A percentile compares a stretch with the other conserved stretches of the same genome.
These are phyloP conservation scores for Zalerion maritima DNA, from an alignment of 495 filamentous ascomycete genomes.

Conservation along the genomic window DNA sequence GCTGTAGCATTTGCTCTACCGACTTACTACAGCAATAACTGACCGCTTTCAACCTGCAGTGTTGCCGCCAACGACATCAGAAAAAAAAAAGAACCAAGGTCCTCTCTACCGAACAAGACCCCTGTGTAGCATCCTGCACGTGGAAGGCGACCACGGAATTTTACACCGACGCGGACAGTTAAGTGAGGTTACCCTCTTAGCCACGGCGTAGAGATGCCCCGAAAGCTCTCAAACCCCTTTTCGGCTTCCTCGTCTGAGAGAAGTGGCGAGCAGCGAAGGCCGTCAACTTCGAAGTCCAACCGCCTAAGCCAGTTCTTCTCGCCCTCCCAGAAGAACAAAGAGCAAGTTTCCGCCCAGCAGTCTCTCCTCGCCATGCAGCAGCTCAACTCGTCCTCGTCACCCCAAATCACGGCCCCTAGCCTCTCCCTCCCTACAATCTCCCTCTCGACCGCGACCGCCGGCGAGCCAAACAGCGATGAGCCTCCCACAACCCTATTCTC, in stretches of 20 bases:
- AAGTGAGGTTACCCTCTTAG: no score
- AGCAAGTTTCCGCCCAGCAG: constrained; percentile 35
- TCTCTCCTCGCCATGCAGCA: constrained; percentile 50
- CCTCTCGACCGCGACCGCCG: constrained; percentile 73
- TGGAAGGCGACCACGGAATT: no score
- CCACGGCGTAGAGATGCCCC: constrained; percentile 30
- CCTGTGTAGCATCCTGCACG: neutral
- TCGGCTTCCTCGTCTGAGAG: constrained; percentile 20
- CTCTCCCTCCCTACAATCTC: constrained; percentile 84
- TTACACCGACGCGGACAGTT: no score
- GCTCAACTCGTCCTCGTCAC: constrained; percentile 39
- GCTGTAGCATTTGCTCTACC: no score
- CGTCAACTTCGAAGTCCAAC: constrained; percentile 43
- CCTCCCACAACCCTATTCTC: constrained; percentile 73
- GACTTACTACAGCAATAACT: no score
- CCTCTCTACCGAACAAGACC: neutral
- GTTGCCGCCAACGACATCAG: neutral
- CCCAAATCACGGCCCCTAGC: constrained; percentile 53
- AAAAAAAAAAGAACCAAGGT: neutral
- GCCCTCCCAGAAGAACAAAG: constrained; percentile 54
- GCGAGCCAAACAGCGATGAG: constrained; percentile 55
- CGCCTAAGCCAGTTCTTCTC: constrained; percentile 48
- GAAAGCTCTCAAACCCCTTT: constrained; percentile 28
- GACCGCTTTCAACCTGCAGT: no score
- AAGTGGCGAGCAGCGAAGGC: constrained; percentile 29